Evolutionary conservation across 352 stramenopile species (phyloP).

Genomic region (Phytophthora capsici): DNA sequence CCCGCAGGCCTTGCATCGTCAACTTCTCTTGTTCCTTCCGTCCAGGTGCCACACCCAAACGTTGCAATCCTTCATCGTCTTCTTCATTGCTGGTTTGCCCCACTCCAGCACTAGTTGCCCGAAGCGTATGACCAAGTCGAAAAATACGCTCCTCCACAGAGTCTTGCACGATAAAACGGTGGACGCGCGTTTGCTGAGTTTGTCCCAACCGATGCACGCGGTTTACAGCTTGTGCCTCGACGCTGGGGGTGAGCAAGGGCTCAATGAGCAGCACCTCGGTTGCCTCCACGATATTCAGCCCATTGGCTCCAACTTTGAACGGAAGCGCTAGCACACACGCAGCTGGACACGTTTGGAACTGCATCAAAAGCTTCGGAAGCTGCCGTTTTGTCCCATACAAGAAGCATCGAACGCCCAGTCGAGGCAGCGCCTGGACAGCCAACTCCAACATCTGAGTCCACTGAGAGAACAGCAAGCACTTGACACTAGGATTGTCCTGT

Average conservation of each 20-base stretch:
- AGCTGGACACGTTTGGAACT: slow-evolving; percentile 58
- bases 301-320: slow-evolving; percentile 91
- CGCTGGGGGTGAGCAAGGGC: slow-evolving; percentile 83
- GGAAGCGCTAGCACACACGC: slow-evolving; percentile 76
- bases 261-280: slow-evolving; percentile 93
- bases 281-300: slow-evolving; percentile 93
- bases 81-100: slow-evolving; percentile 16
- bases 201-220: slow-evolving; percentile 93
- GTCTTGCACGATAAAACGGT: slow-evolving; percentile 89
- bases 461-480: slow-evolving; percentile 92
- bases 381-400: slow-evolving; percentile 64
- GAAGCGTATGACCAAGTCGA: slow-evolving; percentile 32
- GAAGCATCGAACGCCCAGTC: slow-evolving; percentile 76
- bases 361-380: slow-evolving; percentile 48
- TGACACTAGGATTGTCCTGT: slow-evolving; percentile 65
- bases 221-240: slow-evolving; percentile 91
- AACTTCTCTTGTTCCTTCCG: slow-evolving; percentile 64
- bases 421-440: slow-evolving; percentile 29
- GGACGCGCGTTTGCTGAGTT: slow-evolving; percentile 78
- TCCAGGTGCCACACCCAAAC: slow-evolving; percentile 44
- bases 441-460: slow-evolving; percentile 89
- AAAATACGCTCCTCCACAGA: slow-evolving; percentile 92
- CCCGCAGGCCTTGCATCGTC: slow-evolving; percentile 56
- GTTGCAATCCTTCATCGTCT: slow-evolving; percentile 25
- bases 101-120: neutral